Evolutionary conservation across 2,329 filamentous ascomycete species (phyloP), one percentile per base, ranked within the genome.

Genomic region (Apiospora kogelbergensis): DNA sequence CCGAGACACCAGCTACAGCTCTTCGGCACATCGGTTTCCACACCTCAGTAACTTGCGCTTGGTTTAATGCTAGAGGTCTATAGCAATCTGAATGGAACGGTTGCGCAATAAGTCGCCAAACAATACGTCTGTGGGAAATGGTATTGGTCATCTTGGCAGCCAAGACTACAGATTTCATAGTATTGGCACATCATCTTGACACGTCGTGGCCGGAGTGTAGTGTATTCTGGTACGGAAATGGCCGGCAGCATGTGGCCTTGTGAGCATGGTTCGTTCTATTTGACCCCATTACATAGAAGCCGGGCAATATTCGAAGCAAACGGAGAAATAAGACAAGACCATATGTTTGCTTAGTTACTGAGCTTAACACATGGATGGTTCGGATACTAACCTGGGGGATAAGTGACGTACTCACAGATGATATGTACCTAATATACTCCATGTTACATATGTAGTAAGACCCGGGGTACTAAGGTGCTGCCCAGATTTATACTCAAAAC

Each of bases 1-100:
- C 53, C 53, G 17, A 60, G 53, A 60, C 53, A 60, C 53, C 53
- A n/a, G 3, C 53, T 60, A 22, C 30, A 60, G 26, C 53, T 37
- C 30, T n/a, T n/a, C 20, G 53, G 30, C 30, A 33, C 33, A 26
- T 37, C 30, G 30, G 6, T 22, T 60, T 37, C 30, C 63, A n/a
- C 40, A 24, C 24, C 20, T 30, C n/a, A 37, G 44, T 42, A 42
- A 40, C 13, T 66, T 66, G 44, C 44, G 44, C 26, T 66, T 66
- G 65, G 44, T 46, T 46, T 66, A 66, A 40, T 66, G 20, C 53
- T 60, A 60, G 53, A 41, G 30, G 17, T 66, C 44, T 45, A 53
- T 40, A 66, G 65, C 65, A 40, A 53, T 46, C 45, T 53, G 65
- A 66, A 66, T 66, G 44, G n/a, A 40, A 66, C 13, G 20, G 33